Conservation (phyloP, 345 rosid genomes). For the Ricinus communis region DNA sequence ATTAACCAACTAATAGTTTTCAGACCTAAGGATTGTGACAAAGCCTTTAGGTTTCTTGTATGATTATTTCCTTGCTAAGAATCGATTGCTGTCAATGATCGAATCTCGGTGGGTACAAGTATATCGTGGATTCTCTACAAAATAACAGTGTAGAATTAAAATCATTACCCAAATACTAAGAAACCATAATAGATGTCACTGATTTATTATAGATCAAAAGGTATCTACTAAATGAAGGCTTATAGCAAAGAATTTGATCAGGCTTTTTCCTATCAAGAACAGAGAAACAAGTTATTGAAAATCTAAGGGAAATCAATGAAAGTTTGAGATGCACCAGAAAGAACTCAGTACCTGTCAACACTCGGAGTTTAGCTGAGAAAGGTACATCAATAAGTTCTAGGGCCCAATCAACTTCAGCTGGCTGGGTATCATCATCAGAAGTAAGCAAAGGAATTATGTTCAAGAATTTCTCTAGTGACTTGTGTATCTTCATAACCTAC, state of each 20-base stretch:
- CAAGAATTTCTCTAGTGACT: constrained; percentile 51
- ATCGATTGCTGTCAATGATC: background rate
- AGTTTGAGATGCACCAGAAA: constrained; percentile 3
- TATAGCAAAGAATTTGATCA: too few species aligned
- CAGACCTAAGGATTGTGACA: background rate
- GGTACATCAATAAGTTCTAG: constrained; percentile 48
- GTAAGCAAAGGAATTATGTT: constrained; percentile 59
- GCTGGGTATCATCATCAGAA: constrained; percentile 36
- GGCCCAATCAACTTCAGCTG: constrained; percentile 48
- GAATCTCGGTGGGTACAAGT: background rate
- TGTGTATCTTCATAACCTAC: constrained; percentile 71
- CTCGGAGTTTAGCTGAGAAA: constrained; percentile 54
- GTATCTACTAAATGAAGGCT: background rate
- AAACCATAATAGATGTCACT: background rate
- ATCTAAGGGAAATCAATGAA: constrained; percentile 2
- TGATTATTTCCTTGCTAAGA: background rate
- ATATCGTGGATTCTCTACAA: background rate
- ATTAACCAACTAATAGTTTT: background rate
- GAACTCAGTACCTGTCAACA: constrained; percentile 54
- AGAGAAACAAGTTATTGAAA: background rate
- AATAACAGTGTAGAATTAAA: background rate
- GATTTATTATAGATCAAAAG: background rate
- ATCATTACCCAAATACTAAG: background rate
- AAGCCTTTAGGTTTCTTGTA: background rate
- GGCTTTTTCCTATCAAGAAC: too few species aligned